These are phyloP conservation scores for Lichina pygmaea DNA, from an alignment of 495 filamentous ascomycete genomes.

Conservation along the genomic window DNA sequence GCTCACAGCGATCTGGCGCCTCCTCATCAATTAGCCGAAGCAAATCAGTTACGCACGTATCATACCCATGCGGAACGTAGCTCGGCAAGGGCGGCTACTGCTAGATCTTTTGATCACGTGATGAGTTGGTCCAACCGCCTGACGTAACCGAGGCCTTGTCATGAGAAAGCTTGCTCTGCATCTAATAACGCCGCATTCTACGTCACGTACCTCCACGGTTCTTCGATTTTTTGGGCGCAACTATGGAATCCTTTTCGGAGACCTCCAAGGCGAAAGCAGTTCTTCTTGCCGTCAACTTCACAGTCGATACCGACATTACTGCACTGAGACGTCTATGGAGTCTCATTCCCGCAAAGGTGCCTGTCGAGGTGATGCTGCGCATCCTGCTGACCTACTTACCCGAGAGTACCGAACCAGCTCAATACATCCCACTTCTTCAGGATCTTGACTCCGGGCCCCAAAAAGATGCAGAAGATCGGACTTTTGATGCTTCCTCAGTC, in stretches of 20 bases:
- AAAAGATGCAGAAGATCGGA: conserved; percentile 12
- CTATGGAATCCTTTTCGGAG: conserved; percentile 17
- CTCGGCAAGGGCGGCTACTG: too few relatives aligned
- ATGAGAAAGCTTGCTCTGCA: too few relatives aligned
- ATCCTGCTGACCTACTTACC: conserved; percentile 70
- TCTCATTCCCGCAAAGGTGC: conserved; percentile 28
- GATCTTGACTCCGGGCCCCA: conserved; percentile 16
- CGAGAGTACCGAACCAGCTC: conserved; percentile 36
- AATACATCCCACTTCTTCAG: conserved; percentile 33
- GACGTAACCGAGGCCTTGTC: too few relatives aligned
- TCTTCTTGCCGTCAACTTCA: conserved; percentile 19
- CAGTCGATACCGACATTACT: conserved; percentile 27
- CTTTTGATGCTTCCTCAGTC: conserved; percentile 27
- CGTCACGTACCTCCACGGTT: too few relatives aligned
- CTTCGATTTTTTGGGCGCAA: too few relatives aligned
- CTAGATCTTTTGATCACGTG: too few relatives aligned
- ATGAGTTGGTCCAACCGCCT: too few relatives aligned
- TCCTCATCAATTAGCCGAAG: too few relatives aligned
- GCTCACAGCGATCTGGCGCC: too few relatives aligned
- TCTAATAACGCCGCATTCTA: too few relatives aligned
- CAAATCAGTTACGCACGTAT: too few relatives aligned
- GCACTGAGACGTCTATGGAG: conserved; percentile 33
- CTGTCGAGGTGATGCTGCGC: conserved; percentile 41
- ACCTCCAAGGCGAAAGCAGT: conserved; percentile 21
- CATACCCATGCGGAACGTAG: too few relatives aligned